Evolutionary conservation across 495 filamentous ascomycete genomes (phyloP).

Genomic region (Evansstolkia leycettana): DNA sequence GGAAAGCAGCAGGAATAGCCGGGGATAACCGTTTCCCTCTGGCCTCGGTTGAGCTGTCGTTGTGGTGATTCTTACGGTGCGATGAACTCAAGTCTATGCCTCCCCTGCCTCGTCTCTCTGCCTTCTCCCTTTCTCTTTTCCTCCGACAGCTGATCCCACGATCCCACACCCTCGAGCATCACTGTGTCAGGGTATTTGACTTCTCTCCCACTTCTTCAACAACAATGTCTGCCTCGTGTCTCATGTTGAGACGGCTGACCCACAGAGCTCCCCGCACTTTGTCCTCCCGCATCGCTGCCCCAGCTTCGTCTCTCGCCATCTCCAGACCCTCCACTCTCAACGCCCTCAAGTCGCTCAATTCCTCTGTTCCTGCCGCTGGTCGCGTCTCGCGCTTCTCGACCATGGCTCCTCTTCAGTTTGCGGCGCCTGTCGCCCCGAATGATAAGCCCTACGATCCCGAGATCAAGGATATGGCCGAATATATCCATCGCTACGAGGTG

Average conservation of each 20-base stretch:
- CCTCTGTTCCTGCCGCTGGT: slow-evolving; percentile 3
- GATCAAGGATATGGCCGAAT: slow-evolving; percentile 86
- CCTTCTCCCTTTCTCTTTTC: too few relatives aligned
- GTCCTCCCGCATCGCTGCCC: slow-evolving; percentile 21
- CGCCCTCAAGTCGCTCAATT: slow-evolving; percentile 6
- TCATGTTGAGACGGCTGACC: slow-evolving; percentile 35
- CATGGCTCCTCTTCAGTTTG: slow-evolving; percentile 33
- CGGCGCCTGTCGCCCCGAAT: slow-evolving; percentile 20
- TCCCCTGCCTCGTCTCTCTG: too few relatives aligned
- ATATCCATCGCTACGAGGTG: slow-evolving; percentile 85
- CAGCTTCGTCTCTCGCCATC: too few relatives aligned
- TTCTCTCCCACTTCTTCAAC: neutral
- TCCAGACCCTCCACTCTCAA: slow-evolving; percentile 19
- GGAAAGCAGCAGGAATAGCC: too few relatives aligned
- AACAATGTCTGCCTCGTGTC: slow-evolving; percentile 19
- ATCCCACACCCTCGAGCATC: too few relatives aligned
- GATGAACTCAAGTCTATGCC: too few relatives aligned
- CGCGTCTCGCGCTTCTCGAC: slow-evolving; percentile 26
- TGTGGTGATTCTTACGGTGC: too few relatives aligned
- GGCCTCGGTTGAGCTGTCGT: too few relatives aligned
- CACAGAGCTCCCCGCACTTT: slow-evolving; percentile 38
- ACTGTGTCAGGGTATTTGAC: neutral
- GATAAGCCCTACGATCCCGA: slow-evolving; percentile 70
- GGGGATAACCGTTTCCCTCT: too few relatives aligned
- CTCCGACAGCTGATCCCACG: too few relatives aligned